Evolutionary conservation across 768 basidiomycete genomes (phyloP), one percentile per base, ranked within the genome.

Genomic region (Sporobolomyces phaffii): DNA sequence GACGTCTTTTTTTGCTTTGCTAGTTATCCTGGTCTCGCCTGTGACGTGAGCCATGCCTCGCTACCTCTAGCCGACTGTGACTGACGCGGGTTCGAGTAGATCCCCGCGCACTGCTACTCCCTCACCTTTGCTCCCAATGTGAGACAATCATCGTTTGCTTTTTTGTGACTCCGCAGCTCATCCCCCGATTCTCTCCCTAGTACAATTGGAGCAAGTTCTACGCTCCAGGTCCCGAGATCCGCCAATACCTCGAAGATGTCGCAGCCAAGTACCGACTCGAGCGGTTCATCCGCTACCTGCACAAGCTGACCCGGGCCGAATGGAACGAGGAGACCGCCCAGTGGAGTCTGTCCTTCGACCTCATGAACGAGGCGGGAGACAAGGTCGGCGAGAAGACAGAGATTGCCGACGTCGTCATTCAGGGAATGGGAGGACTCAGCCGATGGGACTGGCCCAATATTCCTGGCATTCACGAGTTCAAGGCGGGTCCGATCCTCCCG

Each of bases 361-460:
- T 65, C 10, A 10, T 53, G 36, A 65, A 65, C 38, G 69, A 82
- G 82, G 53, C 79, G 81, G 70, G 65, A 26, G 50, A 48, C 34
- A 71, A 71, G 53, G 20, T 31, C 2, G 70, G 70, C 17, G 68
- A 79, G 57, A 56, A 84, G 47, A 81, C 82, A 29, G 85, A 86
- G 68, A 78, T 74, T 1, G 82, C 81, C 2, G 85, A 87, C 64
- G 78, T 86, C 0, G 78, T 87, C 40, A 80, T 87, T 54, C 82
- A 81, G 18, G 82, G 81, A n/a, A 75, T 82, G 24, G 85, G 85
- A 5, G 64, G 75, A 17, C 44, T 76, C 15, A 84, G 83, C 53
- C 76, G 83, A 10, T 87, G 85, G 85, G 78, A 81, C 31, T 87
- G 85, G 87, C 87, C 87, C 3, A 81, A 85, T 48, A 86, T 87